phyloP scores from a whole-genome alignment of 2,329 filamentous ascomycete genomes.

The Colletotrichum scovillei region DNA sequence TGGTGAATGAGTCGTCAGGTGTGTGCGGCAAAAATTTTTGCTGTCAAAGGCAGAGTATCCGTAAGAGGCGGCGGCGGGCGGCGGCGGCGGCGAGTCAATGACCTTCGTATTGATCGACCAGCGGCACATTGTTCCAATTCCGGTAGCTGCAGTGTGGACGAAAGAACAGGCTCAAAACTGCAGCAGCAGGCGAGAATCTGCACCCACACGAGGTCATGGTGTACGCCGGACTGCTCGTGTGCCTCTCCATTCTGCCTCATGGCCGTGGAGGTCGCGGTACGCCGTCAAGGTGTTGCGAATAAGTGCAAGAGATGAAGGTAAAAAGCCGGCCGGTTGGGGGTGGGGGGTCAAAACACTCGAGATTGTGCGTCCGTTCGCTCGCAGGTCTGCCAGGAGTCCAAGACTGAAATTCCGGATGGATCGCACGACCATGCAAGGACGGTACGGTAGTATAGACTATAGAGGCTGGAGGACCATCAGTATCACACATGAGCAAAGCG shows the following conservation, averaged over 20 bases:
- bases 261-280: constrained; percentile 18
- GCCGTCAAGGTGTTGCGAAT: not conserved
- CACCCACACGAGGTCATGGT: not conserved
- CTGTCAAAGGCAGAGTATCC: constrained; percentile 14
- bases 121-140: constrained; percentile 13
- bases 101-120: constrained; percentile 4
- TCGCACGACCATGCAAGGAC: constrained; percentile 16
- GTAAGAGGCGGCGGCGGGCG: not conserved
- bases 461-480: not conserved
- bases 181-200: constrained; percentile 16
- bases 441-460: not conserved
- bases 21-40: not conserved
- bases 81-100: constrained; percentile 24
- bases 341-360: constrained; percentile 5
- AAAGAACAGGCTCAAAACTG: constrained; percentile 16
- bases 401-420: not conserved
- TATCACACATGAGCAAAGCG: constrained; percentile 20
- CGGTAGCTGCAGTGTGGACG: constrained; percentile 27
- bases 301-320: not conserved
- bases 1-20: constrained; percentile 1
- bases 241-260: not conserved
- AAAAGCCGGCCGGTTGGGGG: not conserved
- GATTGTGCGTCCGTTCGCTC: constrained; percentile 7
- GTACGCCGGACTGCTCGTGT: not conserved
- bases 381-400: not conserved